A percentile compares a stretch with the other conserved stretches of the same genome.
These are phyloP conservation scores for Ceratocystis smalleyi DNA, from an alignment of 2,329 filamentous ascomycete species.

Conservation along the genomic window DNA sequence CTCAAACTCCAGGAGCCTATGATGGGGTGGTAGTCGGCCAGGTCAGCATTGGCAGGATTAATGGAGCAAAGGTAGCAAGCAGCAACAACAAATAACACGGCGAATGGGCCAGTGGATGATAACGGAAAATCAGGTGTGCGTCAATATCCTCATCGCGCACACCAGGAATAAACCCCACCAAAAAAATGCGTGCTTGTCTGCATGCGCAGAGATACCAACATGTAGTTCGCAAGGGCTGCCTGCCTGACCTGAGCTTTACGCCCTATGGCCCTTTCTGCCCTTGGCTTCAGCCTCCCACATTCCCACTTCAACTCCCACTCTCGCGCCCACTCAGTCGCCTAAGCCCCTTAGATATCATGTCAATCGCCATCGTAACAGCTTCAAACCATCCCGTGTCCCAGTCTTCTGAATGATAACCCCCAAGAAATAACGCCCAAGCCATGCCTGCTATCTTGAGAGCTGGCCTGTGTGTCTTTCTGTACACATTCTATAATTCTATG, in stretches of 20 bases:
- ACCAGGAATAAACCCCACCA: no score
- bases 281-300: neutral
- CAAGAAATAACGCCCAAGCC: neutral
- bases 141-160: neutral
- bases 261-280: neutral
- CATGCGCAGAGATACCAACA: neutral
- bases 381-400: neutral
- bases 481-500: conserved; percentile 2
- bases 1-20: neutral
- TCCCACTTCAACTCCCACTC: neutral
- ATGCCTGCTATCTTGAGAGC: conserved; percentile 1
- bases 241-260: neutral
- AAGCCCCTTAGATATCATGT: neutral
- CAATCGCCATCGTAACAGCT: conserved; percentile 2
- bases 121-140: neutral
- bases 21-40: neutral
- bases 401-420: neutral
- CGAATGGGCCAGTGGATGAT: neutral
- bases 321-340: neutral
- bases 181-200: no score
- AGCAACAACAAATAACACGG: neutral
- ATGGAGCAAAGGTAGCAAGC: neutral
- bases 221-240: neutral
- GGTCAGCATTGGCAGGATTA: neutral
- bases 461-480: neutral